Evolutionary conservation across 179 eudicot species (phyloP), one percentile per base, ranked within the genome.

Genomic region (Amaranthus tricolor): DNA sequence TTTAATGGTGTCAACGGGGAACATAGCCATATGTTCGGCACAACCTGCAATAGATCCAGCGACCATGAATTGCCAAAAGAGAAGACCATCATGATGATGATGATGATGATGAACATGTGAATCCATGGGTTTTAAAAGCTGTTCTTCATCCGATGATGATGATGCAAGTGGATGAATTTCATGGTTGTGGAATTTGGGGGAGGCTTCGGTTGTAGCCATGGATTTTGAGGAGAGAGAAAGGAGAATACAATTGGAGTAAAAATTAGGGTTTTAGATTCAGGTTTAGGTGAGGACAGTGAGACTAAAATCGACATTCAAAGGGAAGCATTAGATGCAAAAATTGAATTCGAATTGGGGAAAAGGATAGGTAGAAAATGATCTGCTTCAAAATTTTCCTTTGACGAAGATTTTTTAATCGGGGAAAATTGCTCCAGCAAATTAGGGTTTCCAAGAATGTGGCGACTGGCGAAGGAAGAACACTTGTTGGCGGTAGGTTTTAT

Each of bases 11-110:
- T 93, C 97, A 5, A 93, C 88, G 0, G 97, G 97, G 78, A 89
- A 93, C 97, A 93, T 93, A 12, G 97, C 89, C 92, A 93, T 85
- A 86, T 93, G 97, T 72, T 93, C 97, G 8, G 87, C 89, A 73
- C 87, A 84, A 19, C 97, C 97, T 19, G 97, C 94, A 70, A 93
- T 79, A 0, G 97, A 93, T 10, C 97, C 97, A 68, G 96, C 89
- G 45, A 93, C 67, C 97, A 93, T 93, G 80, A 85, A 91, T 78
- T 93, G 96, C 90, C 89, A 91, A 77, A 89, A 93, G 51, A 67
- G 83, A 0, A 93, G 88, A 13, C 97, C 97, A 66, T 92, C 96
- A 79, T 93, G 92, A 9, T 76, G 45, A 49, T 19, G 24, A 7
- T 75, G 21, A 49, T 12, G 44, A 4, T 50, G 14, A 16, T 67